Percentiles rank a stretch among this genome's conserved stretches.
These are phyloP conservation scores for Rhododendron griersonianum DNA, from an alignment of 148 eudicot genomes.

Conservation along the genomic window DNA sequence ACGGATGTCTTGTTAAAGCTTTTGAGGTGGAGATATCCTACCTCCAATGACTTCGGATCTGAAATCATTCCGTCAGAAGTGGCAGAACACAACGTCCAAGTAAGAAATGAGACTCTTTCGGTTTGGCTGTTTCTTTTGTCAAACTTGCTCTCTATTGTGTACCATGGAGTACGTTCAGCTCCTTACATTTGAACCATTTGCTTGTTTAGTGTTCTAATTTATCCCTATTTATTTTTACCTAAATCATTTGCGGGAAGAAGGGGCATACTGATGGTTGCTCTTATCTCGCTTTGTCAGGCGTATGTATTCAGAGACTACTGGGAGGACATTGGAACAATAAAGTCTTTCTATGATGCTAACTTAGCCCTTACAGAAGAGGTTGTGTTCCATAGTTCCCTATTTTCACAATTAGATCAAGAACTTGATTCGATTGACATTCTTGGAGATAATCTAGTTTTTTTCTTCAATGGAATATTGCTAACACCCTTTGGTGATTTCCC, in stretches of 20 bases:
- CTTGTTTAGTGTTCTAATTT: not conserved
- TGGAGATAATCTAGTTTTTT: not conserved
- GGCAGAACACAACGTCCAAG: conserved; percentile 68
- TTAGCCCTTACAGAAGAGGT: conserved; percentile 93
- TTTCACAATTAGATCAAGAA: not conserved
- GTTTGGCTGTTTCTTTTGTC: not conserved
- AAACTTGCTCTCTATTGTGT: not conserved
- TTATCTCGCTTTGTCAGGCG: conserved; percentile 47
- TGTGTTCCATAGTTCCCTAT: not conserved
- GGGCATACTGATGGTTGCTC: not conserved
- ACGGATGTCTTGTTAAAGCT: conserved; percentile 73
- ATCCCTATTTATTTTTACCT: not conserved
- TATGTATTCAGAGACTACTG: conserved; percentile 91
- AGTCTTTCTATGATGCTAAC: conserved; percentile 84
- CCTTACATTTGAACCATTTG: not conserved
- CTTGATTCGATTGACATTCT: not conserved
- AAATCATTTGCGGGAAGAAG: not conserved
- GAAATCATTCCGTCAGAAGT: conserved; percentile 83
- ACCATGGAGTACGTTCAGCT: not conserved
- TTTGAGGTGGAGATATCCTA: conserved; percentile 55
- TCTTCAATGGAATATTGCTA: not conserved
- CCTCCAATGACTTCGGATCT: conserved; percentile 89
- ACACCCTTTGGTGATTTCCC: not conserved
- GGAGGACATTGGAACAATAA: conserved; percentile 96
- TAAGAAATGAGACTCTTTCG: conserved; percentile 14